Evolutionary conservation across 768 basidiomycete species (phyloP).

Genomic region (Lactarius deliciosus): DNA sequence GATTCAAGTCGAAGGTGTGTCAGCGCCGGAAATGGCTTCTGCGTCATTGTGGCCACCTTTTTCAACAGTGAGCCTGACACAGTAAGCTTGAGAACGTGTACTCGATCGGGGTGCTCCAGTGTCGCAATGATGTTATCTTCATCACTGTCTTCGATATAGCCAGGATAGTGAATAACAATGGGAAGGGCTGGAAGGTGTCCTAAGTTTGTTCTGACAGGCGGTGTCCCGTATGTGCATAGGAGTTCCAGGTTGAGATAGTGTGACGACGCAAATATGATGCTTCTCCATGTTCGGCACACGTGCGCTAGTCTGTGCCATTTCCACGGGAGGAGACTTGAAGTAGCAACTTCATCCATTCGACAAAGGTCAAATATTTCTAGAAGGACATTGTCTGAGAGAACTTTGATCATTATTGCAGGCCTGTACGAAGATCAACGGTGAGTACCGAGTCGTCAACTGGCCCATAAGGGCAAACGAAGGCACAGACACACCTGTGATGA

Average conservation of each 20-base stretch:
- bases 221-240: not conserved
- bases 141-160: not conserved
- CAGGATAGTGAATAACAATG: not conserved
- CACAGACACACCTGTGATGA: not conserved
- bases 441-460: not conserved
- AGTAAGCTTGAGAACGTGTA: not conserved
- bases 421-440: not conserved
- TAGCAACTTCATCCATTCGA: not conserved
- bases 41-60: not conserved
- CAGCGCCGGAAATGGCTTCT: not conserved
- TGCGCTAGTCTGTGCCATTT: conserved; percentile 3
- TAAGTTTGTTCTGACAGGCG: not conserved
- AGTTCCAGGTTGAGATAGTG: not conserved
- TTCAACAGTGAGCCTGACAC: not conserved
- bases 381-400: not conserved
- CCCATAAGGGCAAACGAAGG: not conserved
- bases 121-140: not conserved
- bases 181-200: not conserved
- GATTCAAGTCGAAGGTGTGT: not conserved
- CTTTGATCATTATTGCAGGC: not conserved
- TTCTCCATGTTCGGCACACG: not conserved
- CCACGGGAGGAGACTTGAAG: not conserved
- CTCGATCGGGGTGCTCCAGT: not conserved
- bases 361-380: not conserved
- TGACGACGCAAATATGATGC: not conserved